Conservation (phyloP, 2,329 filamentous ascomycete species). For the Emmonsiellopsis sp. region DNA sequence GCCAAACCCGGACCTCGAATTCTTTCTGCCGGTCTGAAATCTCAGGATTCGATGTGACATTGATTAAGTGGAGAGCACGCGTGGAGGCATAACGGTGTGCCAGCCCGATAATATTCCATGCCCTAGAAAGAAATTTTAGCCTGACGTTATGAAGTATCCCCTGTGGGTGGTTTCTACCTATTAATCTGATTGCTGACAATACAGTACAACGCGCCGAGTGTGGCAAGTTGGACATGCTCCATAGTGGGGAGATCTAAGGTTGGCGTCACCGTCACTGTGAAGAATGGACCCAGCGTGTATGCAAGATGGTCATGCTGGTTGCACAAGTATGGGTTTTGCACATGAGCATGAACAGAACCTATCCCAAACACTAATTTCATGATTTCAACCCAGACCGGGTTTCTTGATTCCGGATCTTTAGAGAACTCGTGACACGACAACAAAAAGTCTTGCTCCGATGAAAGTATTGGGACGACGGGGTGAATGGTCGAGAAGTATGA, state of each 20-base stretch:
- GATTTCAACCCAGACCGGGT: conserved; percentile 25
- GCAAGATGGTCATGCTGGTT: conserved; percentile 25
- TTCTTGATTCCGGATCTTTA: conserved; percentile 9
- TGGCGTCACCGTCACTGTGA: conserved; percentile 18
- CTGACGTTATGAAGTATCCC: background rate
- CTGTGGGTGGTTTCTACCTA: conserved; percentile 19
- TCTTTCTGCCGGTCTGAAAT: conserved; percentile 21
- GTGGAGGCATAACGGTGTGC: conserved; percentile 25
- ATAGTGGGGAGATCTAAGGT: conserved; percentile 23
- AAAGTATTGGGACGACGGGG: conserved; percentile 30
- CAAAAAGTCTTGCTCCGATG: conserved; percentile 19
- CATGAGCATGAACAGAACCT: conserved; percentile 25
- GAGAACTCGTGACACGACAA: conserved; percentile 22
- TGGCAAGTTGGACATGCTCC: conserved; percentile 27
- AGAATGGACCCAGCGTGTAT: conserved; percentile 27
- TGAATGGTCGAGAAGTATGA: conserved; percentile 30
- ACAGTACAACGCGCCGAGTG: conserved; percentile 30
- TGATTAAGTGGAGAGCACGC: conserved; percentile 28
- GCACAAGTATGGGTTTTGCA: conserved; percentile 15
- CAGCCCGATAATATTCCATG: conserved; percentile 28
- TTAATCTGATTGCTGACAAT: conserved; percentile 30
- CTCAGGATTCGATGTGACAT: conserved; percentile 15
- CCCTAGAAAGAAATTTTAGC: conserved; percentile 15
- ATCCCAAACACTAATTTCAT: conserved; percentile 34
- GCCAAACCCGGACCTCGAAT: conserved; percentile 28